phyloP scores from a whole-genome alignment of 768 basidiomycete species.

The Boletus speciosus region DNA sequence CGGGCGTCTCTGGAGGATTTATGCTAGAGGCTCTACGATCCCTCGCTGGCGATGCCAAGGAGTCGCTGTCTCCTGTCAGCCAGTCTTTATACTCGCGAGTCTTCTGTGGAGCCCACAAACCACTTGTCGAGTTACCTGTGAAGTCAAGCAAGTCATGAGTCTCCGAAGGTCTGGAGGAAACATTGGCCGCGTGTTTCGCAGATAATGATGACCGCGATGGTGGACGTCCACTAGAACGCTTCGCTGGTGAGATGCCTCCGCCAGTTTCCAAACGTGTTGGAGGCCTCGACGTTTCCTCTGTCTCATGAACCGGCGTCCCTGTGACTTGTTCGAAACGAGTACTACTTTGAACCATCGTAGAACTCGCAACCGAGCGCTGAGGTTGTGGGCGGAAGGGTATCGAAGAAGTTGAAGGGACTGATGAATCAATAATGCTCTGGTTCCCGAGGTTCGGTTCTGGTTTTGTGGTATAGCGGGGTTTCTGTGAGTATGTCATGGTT shows the following conservation, averaged over 20 bases:
- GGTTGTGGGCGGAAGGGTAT: constrained; percentile 20
- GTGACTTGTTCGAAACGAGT: constrained; percentile 57
- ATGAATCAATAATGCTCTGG: constrained; percentile 20
- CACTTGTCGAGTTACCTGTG: constrained; percentile 6
- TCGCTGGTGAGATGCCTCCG: constrained; percentile 11
- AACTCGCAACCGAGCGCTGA: constrained; percentile 14
- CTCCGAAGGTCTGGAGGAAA: constrained; percentile 40
- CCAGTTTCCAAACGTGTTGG: constrained; percentile 15
- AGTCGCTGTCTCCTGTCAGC: constrained; percentile 68
- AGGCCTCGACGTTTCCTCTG: constrained; percentile 9
- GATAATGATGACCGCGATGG: constrained; percentile 42
- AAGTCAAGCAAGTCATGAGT: constrained; percentile 18
- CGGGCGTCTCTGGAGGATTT: constrained; percentile 36
- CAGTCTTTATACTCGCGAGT: constrained; percentile 52
- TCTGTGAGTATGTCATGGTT: constrained; percentile 36
- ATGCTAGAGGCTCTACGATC: constrained; percentile 12
- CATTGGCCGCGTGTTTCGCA: constrained; percentile 47
- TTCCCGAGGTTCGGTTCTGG: constrained; percentile 11
- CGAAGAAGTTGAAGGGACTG: constrained; percentile 22
- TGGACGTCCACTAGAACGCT: constrained; percentile 20
- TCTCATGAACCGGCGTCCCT: constrained; percentile 49
- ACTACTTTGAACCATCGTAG: constrained; percentile 33
- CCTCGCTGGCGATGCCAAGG: constrained; percentile 21
- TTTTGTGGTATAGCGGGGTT: constrained; percentile 17
- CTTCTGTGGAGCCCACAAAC: constrained; percentile 13